phyloP scores from a whole-genome alignment of 2,329 filamentous ascomycete genomes.

The Fusarium sp. region DNA sequence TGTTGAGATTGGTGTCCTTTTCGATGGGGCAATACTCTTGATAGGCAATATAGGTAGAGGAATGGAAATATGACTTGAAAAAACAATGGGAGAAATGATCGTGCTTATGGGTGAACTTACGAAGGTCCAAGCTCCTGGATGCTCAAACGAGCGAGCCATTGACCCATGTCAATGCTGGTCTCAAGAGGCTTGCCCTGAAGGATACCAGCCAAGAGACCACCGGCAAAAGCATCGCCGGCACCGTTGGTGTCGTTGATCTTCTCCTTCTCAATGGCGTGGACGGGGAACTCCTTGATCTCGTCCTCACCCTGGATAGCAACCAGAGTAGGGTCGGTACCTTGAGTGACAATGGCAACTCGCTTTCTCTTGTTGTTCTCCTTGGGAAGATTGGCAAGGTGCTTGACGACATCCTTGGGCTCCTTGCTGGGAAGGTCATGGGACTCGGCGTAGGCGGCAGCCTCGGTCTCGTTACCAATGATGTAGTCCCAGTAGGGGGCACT shows the following conservation, averaged over 20 bases:
- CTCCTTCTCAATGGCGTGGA: constrained; percentile 79
- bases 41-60: constrained; percentile 37
- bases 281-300: constrained; percentile 79
- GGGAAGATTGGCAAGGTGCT: constrained; percentile 85
- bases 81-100: constrained; percentile 11
- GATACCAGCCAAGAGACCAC: constrained; percentile 90
- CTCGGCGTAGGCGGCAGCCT: constrained; percentile 88
- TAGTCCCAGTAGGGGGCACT: constrained; percentile 94
- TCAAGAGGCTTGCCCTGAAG: constrained; percentile 85
- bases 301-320: constrained; percentile 80
- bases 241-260: constrained; percentile 97
- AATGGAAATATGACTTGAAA: constrained; percentile 25
- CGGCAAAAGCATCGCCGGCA: constrained; percentile 96
- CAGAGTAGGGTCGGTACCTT: constrained; percentile 91
- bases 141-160: constrained; percentile 94
- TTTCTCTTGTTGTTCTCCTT: constrained; percentile 91
- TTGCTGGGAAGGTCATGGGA: constrained; percentile 79
- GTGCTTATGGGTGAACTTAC: constrained; percentile 67
- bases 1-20: constrained; percentile 25
- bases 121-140: constrained; percentile 96
- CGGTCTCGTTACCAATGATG: constrained; percentile 96
- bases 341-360: constrained; percentile 90
- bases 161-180: constrained; percentile 86
- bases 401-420: constrained; percentile 86
- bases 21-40: constrained; percentile 17